Evolutionary conservation across 345 rosid genomes (phyloP), one percentile per base, ranked within the genome.

Genomic region (Syzygium aromaticum): DNA sequence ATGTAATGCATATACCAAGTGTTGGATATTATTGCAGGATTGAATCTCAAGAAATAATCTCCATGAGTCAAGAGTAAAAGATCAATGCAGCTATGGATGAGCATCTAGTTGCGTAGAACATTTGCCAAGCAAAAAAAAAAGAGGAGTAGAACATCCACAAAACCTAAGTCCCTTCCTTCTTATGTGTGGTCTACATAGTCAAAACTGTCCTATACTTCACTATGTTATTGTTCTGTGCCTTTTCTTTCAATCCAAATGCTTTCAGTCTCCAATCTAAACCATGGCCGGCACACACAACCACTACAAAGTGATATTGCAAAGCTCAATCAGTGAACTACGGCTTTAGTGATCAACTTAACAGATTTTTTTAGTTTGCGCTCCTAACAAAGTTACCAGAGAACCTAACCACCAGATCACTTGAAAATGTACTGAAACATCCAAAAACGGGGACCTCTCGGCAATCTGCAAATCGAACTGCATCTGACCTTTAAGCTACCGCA

Each of bases 401-500:
- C 14, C 43, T 33, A 73, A 73, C 25, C 38, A 83, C 12, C 33
- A 83, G 85, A 46, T 83, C 13, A 14, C 54, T 46, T 11, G 6
- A 83, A 83, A 83, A 38, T 73, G 80, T 17, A 19, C 49, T 21
- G 30, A 54, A 52, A 56, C 54, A 85, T 53, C 53, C 52, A 27
- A 43, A 56, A 54, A 27, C 10, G 11, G 28, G 52, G 53, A 85
- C 51, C 3, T 27, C 80, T 57, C 63, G 25, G 80, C 64, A 85
- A 84, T 19, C 80, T 73, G 49, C 80, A 73, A 33, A 73, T 77
- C 21, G 2, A 63, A 82, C 28, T 43, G 87, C 87, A 90, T 61
- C 90, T 19, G 51, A 96, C 99, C 98, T 94, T 96, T 89, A 97
- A 93, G 90, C 97, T 97, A 88, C 99, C 98, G 15, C 96, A 84